Conservation (phyloP, 2,329 filamentous ascomycete genomes). For the Fusarium equiseti region DNA sequence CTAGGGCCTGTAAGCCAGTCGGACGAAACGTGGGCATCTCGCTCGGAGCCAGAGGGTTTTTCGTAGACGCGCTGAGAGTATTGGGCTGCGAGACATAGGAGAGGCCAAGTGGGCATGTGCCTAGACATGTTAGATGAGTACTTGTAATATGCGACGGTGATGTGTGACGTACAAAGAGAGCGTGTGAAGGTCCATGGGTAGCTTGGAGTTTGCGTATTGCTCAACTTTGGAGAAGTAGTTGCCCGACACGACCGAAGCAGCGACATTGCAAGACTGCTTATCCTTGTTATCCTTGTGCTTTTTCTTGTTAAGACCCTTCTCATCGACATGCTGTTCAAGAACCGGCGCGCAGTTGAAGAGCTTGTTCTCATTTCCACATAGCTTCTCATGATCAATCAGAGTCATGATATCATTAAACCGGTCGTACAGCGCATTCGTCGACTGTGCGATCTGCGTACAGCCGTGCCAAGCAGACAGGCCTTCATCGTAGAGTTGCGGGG, state of each 20-base stretch:
- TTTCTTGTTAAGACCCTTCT: slow-evolving; percentile 31
- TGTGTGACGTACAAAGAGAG: slow-evolving; percentile 71
- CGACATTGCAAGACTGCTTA: slow-evolving; percentile 30
- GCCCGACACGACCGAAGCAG: slow-evolving; percentile 53
- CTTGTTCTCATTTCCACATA: slow-evolving; percentile 65
- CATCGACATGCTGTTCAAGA: slow-evolving; percentile 1
- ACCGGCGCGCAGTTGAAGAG: slow-evolving; percentile 57
- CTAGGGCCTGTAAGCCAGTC: slow-evolving; percentile 82
- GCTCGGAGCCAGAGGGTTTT: slow-evolving; percentile 70
- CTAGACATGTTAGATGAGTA: slow-evolving; percentile 52
- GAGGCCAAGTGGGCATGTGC: slow-evolving; percentile 79
- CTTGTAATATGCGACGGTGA: neutral
- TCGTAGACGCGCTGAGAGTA: slow-evolving; percentile 83
- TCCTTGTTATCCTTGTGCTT: slow-evolving; percentile 37
- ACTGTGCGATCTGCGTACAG: slow-evolving; percentile 57
- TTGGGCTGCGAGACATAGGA: slow-evolving; percentile 82
- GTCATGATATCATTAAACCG: slow-evolving; percentile 78
- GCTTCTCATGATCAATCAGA: slow-evolving; percentile 74
- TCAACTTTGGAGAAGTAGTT: slow-evolving; percentile 82
- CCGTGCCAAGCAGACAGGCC: slow-evolving; percentile 58
- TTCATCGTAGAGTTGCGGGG: slow-evolving; percentile 58
- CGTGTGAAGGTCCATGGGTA: slow-evolving; percentile 75
- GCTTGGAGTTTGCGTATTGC: slow-evolving; percentile 79
- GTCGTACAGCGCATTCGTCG: slow-evolving; percentile 65
- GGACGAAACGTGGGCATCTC: slow-evolving; percentile 76